A percentile compares a stretch with the other conserved stretches of the same genome.
Evolutionary conservation across 768 basidiomycete genomes (phyloP).

Genomic region (Hericium rajendrae): DNA sequence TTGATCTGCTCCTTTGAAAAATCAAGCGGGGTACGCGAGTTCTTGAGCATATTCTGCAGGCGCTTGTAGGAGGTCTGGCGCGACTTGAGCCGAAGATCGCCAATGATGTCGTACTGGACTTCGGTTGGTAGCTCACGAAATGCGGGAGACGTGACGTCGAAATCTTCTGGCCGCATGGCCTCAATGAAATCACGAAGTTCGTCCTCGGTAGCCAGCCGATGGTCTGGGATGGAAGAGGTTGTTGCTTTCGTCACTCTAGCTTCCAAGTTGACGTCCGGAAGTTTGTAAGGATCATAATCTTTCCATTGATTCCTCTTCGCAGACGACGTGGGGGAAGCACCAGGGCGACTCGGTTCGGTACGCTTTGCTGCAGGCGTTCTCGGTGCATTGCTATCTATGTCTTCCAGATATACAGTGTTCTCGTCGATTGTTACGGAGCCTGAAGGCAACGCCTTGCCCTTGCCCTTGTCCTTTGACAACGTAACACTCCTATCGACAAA

Average conservation of each 20-base stretch:
- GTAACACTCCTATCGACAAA: constrained; percentile 3
- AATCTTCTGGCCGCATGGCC: constrained; percentile 91
- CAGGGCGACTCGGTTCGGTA: constrained; percentile 15
- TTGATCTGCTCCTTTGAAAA: constrained; percentile 96
- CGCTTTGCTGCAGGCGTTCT: constrained; percentile 39
- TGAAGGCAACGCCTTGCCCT: constrained; percentile 35
- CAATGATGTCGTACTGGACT: constrained; percentile 96
- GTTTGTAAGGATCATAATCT: constrained; percentile 86
- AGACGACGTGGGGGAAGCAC: constrained; percentile 33
- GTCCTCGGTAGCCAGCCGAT: constrained; percentile 91
- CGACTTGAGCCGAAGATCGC: constrained; percentile 89
- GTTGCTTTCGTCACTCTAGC: constrained; percentile 54
- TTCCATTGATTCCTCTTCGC: constrained; percentile 54
- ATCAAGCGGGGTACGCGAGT: constrained; percentile 76
- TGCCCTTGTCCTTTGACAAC: constrained; percentile 20
- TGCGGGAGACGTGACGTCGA: constrained; percentile 82
- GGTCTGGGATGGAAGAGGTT: constrained; percentile 60
- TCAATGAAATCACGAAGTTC: constrained; percentile 91
- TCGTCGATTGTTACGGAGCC: constrained; percentile 51
- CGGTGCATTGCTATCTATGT: constrained; percentile 48
- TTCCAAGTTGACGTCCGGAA: constrained; percentile 75
- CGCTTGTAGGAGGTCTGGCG: constrained; percentile 90
- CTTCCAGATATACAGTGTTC: constrained; percentile 81
- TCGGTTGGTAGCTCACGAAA: constrained; percentile 93
- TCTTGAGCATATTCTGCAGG: constrained; percentile 80